These are phyloP conservation scores for Thecamonas trahens DNA, from an alignment of 78 protist genomes.

Conservation along the genomic window DNA sequence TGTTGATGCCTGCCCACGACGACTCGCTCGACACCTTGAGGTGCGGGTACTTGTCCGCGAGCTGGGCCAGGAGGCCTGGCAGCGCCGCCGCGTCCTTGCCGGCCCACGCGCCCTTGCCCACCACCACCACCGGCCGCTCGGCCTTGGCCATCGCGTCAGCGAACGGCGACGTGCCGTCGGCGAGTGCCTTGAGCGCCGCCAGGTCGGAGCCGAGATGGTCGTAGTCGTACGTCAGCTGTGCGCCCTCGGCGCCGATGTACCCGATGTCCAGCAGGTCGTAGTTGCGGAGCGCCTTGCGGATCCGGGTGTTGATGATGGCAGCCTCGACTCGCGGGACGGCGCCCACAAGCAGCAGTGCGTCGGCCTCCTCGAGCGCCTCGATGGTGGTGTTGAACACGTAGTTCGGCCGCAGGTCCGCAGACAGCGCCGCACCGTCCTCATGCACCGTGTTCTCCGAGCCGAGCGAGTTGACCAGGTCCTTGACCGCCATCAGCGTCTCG, in stretches of 20 bases:
- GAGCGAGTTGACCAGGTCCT: constrained; percentile 31
- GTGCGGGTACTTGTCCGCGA: neutral
- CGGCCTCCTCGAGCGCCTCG: constrained; percentile 40
- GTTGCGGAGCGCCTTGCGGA: constrained; percentile 30
- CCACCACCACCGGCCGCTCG: constrained; percentile 32
- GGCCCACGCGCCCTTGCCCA: constrained; percentile 19
- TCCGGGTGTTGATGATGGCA: constrained; percentile 39
- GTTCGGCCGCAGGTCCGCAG: neutral
- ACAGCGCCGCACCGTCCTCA: neutral
- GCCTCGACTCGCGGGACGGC: constrained; percentile 52
- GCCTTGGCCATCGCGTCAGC: neutral
- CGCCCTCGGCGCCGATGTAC: constrained; percentile 16
- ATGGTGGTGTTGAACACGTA: constrained; percentile 36
- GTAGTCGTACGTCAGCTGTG: constrained; percentile 17
- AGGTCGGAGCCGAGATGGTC: constrained; percentile 27
- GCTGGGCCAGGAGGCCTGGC: neutral
- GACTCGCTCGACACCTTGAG: too few relatives aligned
- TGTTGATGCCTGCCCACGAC: too few relatives aligned
- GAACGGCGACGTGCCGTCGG: constrained; percentile 4
- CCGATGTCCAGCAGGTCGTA: constrained; percentile 17
- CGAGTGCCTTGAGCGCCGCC: neutral
- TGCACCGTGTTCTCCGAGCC: neutral
- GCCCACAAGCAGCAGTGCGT: constrained; percentile 36
- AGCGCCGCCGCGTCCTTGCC: neutral
- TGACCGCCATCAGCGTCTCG: constrained; percentile 7